Base-by-base conservation (phyloP, 352 stramenopile genomes). In the Pythium sp. region DNA sequence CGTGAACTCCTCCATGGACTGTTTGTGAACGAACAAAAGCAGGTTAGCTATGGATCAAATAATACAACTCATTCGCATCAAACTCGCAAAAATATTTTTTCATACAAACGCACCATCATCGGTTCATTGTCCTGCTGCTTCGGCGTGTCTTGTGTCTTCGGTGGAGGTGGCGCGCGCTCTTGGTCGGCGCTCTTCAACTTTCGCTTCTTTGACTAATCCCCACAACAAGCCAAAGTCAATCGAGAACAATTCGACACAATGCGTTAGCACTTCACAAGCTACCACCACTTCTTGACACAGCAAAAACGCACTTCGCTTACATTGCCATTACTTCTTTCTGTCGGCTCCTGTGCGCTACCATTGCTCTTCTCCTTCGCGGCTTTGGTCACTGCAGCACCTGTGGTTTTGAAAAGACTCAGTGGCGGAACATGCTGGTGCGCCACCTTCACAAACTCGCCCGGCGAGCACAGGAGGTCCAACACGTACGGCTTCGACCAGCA, bases 1-100 rank as follows among this genome's bases (percentile, higher is more conserved):
- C 65, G 88, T 87, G 67, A 95, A 95, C n/a, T 89, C 81, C 1
- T 87, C 81, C 41, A 87, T 34, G 0, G 65, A 83, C 85, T 95
- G 53, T 20, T 41, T 1, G 36, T 53, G 6, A 53, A 58, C 54
- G 65, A 58, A 11, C n/a, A 63, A 30, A 41, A 26, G 47, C 18
- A 54, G 12, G 8, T 26, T 20, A 59, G 28, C 26, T 30, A 18
- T 38, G 8, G 34, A 38, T 38, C 34, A 38, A 38, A 38, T 38
- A 38, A 38, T 38, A 38, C 8, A 38, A 12, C 34, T 38, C 34
- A 38, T 12, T 38, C 34, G 34, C 34, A 38, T 38, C 34, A 38
- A 38, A 38, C 34, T 12, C 34, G 8, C 9, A 12, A 1, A 12
- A 32, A 32, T 32, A 32, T 32, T 32, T 32, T 32, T 32, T 32